Base-by-base conservation (phyloP, 140 eudicot genomes). In the Bidens hawaiensis region DNA sequence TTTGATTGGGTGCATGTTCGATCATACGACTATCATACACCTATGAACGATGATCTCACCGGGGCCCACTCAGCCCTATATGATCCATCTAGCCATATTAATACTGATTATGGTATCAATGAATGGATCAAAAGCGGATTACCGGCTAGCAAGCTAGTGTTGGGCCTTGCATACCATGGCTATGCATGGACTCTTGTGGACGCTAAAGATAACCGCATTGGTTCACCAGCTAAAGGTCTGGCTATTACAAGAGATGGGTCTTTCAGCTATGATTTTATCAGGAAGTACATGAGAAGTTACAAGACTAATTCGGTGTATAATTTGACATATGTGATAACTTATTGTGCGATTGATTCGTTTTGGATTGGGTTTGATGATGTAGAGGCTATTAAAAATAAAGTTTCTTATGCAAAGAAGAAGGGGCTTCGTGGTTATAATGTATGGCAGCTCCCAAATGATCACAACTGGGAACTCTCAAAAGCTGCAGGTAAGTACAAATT, bases 281-380 rank as follows among this genome's bases (percentile, higher is more conserved):
- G 23, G 77, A 28, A 7, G 25, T 85, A 74, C 40, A 56, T 79
- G 10, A 48, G 15, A 12, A 41, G 62, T 1, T 72, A 74, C 6
- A 28, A 36, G 23, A 72, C 64, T 12, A 22, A 62, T 3, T 53
- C 64, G 3, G 76, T 79, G 69, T 77, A 73, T 53, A 77, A 82
- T 38, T 41, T 78, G 0, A 74, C 75, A 13, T 54, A 73, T 9
- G 94, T 70, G 8, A 23, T 69, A 1, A 69, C 74, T 28, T 85
- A 82, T 30, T 70, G 81, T 58, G 67, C 43, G 10, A 30, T 75
- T 4, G 78, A 73, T 18, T 79, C 76, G 0, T 74, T 77, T 16
- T 85, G 94, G 94, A 74, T 85, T 1, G 80, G 79, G 10, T 85
- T 65, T 27, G 89, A n/a, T n/a, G n/a, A n/a, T n/a, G n/a, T n/a